These are phyloP conservation scores for Plasmodium gallinaceum DNA, from an alignment of 169 alveolate species.

Conservation along the genomic window DNA sequence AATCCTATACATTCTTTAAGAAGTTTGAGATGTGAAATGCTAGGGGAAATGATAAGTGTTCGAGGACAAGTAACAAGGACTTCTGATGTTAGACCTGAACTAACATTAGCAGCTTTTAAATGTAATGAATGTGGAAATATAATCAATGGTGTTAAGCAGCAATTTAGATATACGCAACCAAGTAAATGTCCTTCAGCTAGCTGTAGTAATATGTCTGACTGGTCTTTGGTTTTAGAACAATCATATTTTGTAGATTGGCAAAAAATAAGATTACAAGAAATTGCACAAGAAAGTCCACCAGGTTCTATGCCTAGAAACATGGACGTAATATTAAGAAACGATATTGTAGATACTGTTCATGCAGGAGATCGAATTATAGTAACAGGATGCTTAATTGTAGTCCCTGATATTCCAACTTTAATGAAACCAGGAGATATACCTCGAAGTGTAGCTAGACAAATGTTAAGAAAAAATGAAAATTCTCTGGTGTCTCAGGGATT, in stretches of 20 bases:
- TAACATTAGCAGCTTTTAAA: constrained; percentile 93
- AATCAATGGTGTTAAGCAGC: constrained; percentile 93
- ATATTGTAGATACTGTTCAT: constrained; percentile 95
- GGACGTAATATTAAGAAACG: constrained; percentile 95
- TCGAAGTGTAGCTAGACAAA: constrained; percentile 80
- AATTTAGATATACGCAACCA: constrained; percentile 94
- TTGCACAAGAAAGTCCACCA: constrained; percentile 95
- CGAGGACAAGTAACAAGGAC: constrained; percentile 97
- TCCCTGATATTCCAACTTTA: constrained; percentile 97
- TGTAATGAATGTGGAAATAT: constrained; percentile 94
- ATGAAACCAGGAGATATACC: constrained; percentile 96
- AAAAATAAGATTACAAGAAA: constrained; percentile 94
- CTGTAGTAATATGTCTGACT: constrained; percentile 92
- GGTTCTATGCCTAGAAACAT: constrained; percentile 98
- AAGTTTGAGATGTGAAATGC: constrained; percentile 87
- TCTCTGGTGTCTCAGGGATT: constrained; percentile 87
- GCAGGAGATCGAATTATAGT: constrained; percentile 97
- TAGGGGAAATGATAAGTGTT: constrained; percentile 94
- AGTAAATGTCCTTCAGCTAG: constrained; percentile 83
- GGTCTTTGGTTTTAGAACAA: constrained; percentile 92
- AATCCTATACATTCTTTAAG: constrained; percentile 80
- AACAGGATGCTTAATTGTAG: constrained; percentile 94
- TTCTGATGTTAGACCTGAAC: constrained; percentile 98
- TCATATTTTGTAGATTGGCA: constrained; percentile 96
- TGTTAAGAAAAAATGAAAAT: constrained; percentile 81